These are phyloP conservation scores for Acanthamoeba lugdunensis DNA, from an alignment of 208 protist species.

Conservation along the genomic window DNA sequence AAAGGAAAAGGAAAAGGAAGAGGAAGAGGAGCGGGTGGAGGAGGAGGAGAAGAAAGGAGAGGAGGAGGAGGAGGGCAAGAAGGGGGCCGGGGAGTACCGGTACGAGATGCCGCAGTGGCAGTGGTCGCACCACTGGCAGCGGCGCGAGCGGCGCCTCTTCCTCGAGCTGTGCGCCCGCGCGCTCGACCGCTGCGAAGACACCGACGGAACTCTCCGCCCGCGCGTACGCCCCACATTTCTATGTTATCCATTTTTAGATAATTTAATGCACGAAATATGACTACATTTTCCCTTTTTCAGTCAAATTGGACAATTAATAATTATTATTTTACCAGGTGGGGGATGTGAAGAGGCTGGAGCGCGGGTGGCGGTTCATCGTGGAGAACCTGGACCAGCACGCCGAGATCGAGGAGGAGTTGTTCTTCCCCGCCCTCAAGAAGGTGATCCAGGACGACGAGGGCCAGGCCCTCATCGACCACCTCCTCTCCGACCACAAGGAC, in stretches of 20 bases:
- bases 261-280: not conserved
- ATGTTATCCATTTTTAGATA: not conserved
- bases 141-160: constrained; percentile 11
- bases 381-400: constrained; percentile 32
- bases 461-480: constrained; percentile 4
- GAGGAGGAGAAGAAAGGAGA: not conserved
- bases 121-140: constrained; percentile 39
- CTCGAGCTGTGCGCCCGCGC: not conserved
- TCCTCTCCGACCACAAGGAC: constrained; percentile 24
- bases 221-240: not conserved
- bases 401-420: constrained; percentile 13
- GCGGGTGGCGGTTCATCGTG: constrained; percentile 34
- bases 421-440: not conserved
- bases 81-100: constrained; percentile 7
- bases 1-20: too few relatives aligned
- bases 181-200: not conserved
- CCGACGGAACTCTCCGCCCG: not conserved
- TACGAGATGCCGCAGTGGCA: constrained; percentile 36
- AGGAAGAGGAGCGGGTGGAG: not conserved
- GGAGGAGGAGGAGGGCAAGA: not conserved
- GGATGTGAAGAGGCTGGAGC: not conserved
- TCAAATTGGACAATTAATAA: not conserved
- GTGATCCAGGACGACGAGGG: not conserved
- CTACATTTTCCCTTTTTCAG: not conserved
- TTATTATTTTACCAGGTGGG: not conserved